Evolutionary conservation across 352 stramenopile species (phyloP), one percentile per base, ranked within the genome.

Genomic region (Pythium phragmitis): DNA sequence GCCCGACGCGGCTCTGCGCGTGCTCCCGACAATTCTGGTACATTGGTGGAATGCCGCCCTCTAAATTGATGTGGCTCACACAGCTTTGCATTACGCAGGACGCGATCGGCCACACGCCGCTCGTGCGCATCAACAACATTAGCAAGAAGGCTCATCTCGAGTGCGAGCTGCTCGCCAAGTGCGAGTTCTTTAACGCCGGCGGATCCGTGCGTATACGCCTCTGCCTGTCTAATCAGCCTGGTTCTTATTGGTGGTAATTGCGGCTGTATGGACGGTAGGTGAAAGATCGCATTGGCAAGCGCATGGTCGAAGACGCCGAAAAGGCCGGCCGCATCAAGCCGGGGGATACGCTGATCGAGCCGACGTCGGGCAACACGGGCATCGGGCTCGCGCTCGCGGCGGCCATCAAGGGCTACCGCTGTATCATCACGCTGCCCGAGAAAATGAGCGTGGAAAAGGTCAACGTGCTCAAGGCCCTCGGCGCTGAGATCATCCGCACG

Each of bases 381-480:
- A 99, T 99, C 66, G 97, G 96, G 23, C 76, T 99, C 41, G 97
- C 97, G 30, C 89, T 99, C 65, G 96, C 97, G 4, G 96, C 96
- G 41, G 96, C 96, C 34, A 90, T 96, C 69, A 98, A 98, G 72
- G 97, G 97, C 58, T 99, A 99, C 83, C 79, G 89, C 42, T 94
- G 94, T 68, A 97, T 97, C 74, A 96, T 98, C 60, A 98, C 87
- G 43, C 66, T 97, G 17, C 87, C 92, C 0, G 94, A 98, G 77
- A 98, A 98, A 34, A 50, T 50, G 45, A 50, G 45, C 45, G 45
- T 50, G 57, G 96, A 99, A 77, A 98, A 98, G 67, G 92, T 98
- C 23, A 89, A 98, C 64, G 83, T 99, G 30, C 80, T 99, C 26
- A 98, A 98, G 74, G 96, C 96, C 13, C 80, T 99, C 19, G 96